Base-by-base conservation (phyloP, 2,329 filamentous ascomycete species). In the Paracoccidioides brasiliensis region DNA sequence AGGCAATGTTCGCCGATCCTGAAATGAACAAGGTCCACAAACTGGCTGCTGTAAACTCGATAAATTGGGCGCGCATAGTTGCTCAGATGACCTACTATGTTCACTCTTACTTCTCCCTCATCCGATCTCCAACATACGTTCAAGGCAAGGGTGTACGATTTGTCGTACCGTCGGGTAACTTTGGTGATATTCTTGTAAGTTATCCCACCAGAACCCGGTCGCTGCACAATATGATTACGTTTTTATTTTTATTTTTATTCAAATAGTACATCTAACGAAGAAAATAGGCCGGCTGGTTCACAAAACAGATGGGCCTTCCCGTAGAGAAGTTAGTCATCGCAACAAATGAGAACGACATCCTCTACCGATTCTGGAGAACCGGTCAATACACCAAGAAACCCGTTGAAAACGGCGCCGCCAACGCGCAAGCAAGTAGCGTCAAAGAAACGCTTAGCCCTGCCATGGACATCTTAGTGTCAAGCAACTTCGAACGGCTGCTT, bases 81-180 rank as follows among this genome's bases (percentile, higher is more conserved):
- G 91, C 93, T 10, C 93, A 98, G 75, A 96, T 95, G 61, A 89
- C 88, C 58, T 97, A 95, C 79, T 98, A 95, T 78, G 95, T 96
- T 77, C 79, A 93, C 72, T 84, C 93, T 10, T 97, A 97, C 78
- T 95, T 96, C 73, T 76, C 84, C 12, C 82, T 98, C 38, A 78
- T 77, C 43, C 76, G 78, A 52, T 80, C 81, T 3, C 66, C 79
- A 0, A 71, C 74, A 14, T 85, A 86, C 70, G 79, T 82, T 56
- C 65, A 84, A 30, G 81, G 79, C 4, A 61, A 63, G 12, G 64
- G 64, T 62, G 79, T 93, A 42, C 84, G 90, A 58, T 95, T 90
- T 65, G 87, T 95, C 7, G 89, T 95, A 0, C 93, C 93, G 2
- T 94, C 90, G 0, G 93, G 93, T 55, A 97, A 98, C 77, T 98